Base-by-base conservation (phyloP, 306 rosid species). In the Delonix regia region DNA sequence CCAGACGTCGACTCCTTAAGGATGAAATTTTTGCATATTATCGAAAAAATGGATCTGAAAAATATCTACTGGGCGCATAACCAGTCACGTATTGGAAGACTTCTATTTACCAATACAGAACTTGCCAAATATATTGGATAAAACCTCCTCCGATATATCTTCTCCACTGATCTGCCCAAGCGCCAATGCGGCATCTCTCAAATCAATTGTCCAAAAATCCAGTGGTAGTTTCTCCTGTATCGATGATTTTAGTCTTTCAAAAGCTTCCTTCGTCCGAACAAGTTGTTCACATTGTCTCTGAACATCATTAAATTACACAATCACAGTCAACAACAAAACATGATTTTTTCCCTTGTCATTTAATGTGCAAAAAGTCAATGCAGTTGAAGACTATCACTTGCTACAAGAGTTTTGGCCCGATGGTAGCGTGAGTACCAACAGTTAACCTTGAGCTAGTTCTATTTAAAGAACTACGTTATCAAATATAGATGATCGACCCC, bases 211-310 rank as follows among this genome's bases (percentile, higher is more conserved):
- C 98, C 97, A 95, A 85, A 95, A 95, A 82, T 92, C 99, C 15
- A 89, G 86, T 42, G 99, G 97, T 30, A 91, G 80, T 81, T 92
- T 91, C 82, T 88, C 97, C 78, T 87, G 91, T 39, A 95, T 87
- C 16, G 99, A 95, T 11, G 89, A 79, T 61, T 89, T 88, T 86
- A 95, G 83, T 66, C 97, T 88, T 36, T 10, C 69, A 67, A 95
- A 86, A 22, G 99, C 97, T 80, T 95, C 99, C 85, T 85, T 90
- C 10, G 99, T 87, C 81, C 97, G 83, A 74, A 92, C 87, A 84
- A 95, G 97, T 88, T 95, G 99, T 88, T 91, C 97, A 25, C 96
- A 93, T 88, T 91, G 98, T 86, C 99, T 92, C 99, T 95, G 92
- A 83, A 80, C 47, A 86, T 68, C 64, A 78, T 71, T 33, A 64